phyloP scores from a whole-genome alignment of 106 monocot species.

The Gastrodia elata region DNA sequence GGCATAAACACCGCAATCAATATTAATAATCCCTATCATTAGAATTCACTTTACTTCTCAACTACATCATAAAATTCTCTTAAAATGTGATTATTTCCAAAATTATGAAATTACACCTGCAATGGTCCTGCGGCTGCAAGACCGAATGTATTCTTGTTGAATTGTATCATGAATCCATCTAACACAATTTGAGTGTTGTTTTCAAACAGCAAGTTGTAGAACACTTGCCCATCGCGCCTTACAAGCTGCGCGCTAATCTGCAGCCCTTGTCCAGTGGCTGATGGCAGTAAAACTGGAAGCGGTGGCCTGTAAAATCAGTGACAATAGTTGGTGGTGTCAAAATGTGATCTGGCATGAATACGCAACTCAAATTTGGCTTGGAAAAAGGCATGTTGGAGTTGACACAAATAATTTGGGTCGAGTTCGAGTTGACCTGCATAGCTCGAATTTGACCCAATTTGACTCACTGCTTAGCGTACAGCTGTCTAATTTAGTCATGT shows the following conservation, averaged over 20 bases:
- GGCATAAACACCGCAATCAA: not conserved
- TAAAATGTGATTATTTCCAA: not conserved
- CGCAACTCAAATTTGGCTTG: too few species aligned
- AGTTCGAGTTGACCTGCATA: too few species aligned
- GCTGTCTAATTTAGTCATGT: too few species aligned
- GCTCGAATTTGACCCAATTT: too few species aligned
- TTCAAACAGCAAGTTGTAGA: constrained; percentile 68
- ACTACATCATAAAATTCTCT: too few species aligned
- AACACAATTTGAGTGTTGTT: constrained; percentile 52
- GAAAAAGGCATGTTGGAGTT: too few species aligned
- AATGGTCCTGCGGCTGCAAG: constrained; percentile 74
- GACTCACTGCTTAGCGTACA: too few species aligned
- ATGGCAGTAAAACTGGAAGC: constrained; percentile 69
- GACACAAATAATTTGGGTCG: too few species aligned
- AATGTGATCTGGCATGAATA: too few species aligned
- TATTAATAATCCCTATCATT: too few species aligned
- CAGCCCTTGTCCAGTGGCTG: constrained; percentile 85
- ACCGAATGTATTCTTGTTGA: constrained; percentile 96
- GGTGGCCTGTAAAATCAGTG: constrained; percentile 45
- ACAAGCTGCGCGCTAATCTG: constrained; percentile 89
- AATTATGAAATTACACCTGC: constrained; percentile 33
- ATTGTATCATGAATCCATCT: constrained; percentile 99
- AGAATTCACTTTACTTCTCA: too few species aligned
- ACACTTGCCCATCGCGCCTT: constrained; percentile 80
- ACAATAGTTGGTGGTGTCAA: constrained; percentile 2